These are phyloP conservation scores for Globisporangium megalacanthum DNA, from an alignment of 352 stramenopile species.

Conservation along the genomic window DNA sequence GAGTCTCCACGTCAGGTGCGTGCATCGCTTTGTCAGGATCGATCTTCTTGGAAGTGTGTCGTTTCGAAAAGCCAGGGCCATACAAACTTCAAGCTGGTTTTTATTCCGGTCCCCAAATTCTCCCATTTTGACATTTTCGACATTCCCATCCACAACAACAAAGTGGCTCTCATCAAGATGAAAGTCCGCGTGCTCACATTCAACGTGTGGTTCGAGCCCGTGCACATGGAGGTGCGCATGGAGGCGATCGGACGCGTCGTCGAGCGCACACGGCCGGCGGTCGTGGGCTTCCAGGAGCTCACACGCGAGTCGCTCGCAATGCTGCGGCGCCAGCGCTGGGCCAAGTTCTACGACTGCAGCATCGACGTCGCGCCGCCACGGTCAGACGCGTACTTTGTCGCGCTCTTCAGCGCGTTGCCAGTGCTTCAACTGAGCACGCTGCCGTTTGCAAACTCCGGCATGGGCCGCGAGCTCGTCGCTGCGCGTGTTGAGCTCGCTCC, in stretches of 20 bases:
- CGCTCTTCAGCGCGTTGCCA: slow-evolving; percentile 70
- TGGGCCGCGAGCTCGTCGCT: slow-evolving; percentile 64
- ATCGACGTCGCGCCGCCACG: slow-evolving; percentile 57
- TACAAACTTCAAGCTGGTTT: neutral
- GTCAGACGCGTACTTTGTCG: slow-evolving; percentile 71
- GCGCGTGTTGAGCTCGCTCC: slow-evolving; percentile 48
- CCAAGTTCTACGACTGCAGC: slow-evolving; percentile 76
- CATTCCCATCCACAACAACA: neutral
- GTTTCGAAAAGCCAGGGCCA: no score
- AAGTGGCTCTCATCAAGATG: slow-evolving; percentile 14
- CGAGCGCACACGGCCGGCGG: slow-evolving; percentile 40
- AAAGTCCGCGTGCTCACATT: slow-evolving; percentile 66
- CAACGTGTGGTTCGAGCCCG: slow-evolving; percentile 73
- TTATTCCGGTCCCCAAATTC: no score
- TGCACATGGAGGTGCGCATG: slow-evolving; percentile 55
- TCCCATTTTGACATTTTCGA: neutral
- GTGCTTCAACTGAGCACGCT: slow-evolving; percentile 51
- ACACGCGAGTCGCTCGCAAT: slow-evolving; percentile 55
- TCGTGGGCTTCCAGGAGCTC: slow-evolving; percentile 77
- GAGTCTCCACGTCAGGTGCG: no score
- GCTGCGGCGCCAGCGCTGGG: slow-evolving; percentile 48
- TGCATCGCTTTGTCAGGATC: no score
- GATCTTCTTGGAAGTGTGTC: no score
- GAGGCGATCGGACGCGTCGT: slow-evolving; percentile 47
- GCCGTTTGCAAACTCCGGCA: slow-evolving; percentile 66